Conservation (phyloP, 768 basidiomycete genomes). For the Tricholoma sp. region DNA sequence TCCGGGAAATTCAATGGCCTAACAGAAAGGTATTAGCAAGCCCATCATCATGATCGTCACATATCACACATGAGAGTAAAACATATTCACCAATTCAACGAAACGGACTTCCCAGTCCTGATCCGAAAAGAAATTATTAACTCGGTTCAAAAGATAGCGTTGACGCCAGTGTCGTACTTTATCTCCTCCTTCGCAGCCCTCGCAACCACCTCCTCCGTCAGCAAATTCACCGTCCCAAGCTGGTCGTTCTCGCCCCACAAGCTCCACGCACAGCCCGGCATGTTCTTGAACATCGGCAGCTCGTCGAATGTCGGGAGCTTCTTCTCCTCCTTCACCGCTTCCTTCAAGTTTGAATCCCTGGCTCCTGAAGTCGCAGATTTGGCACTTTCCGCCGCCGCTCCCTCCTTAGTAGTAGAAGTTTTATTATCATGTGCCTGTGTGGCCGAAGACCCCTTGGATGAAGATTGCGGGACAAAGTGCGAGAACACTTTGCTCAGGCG, state of each 20-base stretch:
- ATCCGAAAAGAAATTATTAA: background rate
- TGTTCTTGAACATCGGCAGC: slow-evolving; percentile 43
- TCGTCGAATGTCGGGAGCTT: slow-evolving; percentile 32
- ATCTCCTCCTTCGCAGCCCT: slow-evolving; percentile 54
- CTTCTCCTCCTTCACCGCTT: slow-evolving; percentile 3
- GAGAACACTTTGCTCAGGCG: slow-evolving; percentile 25
- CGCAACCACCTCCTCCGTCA: slow-evolving; percentile 61
- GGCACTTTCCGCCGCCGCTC: background rate
- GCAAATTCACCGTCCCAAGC: slow-evolving; percentile 60
- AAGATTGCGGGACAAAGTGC: slow-evolving; percentile 16
- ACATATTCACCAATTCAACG: slow-evolving; percentile 53
- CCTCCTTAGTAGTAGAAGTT: too few relatives aligned
- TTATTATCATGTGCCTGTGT: background rate
- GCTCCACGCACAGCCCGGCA: slow-evolving; percentile 61
- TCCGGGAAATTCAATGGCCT: slow-evolving; percentile 68
- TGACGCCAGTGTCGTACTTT: slow-evolving; percentile 18
- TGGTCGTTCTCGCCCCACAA: slow-evolving; percentile 64
- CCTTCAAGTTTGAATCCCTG: background rate
- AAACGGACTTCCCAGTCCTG: slow-evolving; percentile 50
- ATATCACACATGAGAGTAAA: too few relatives aligned
- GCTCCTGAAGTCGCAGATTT: too few relatives aligned
- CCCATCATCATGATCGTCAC: background rate
- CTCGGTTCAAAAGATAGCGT: background rate
- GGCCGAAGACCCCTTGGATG: background rate
- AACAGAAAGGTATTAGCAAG: background rate